Conservation (phyloP, 352 stramenopile genomes). For the Saprolegnia diclina region DNA sequence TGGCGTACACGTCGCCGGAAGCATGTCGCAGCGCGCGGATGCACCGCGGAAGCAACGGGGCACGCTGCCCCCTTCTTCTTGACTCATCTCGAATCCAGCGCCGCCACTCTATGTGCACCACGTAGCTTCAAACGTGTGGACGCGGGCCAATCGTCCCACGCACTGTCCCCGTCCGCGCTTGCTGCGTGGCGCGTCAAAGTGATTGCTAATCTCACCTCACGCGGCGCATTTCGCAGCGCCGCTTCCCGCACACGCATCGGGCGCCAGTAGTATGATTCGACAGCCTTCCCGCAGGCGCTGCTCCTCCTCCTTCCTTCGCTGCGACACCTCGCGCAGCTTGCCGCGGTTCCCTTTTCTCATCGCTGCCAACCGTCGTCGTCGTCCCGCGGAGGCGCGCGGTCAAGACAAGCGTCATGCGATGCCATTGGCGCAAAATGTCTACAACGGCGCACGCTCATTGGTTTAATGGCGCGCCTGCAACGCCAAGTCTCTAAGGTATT, state of each 20-base stretch:
- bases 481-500: too few relatives aligned
- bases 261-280: too few relatives aligned
- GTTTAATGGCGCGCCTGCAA: background rate
- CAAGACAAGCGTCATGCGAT: background rate
- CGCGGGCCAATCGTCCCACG: background rate
- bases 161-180: background rate
- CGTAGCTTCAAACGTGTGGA: background rate
- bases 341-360: background rate
- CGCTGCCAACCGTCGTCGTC: background rate
- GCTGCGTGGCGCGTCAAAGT: too few relatives aligned
- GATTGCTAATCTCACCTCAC: background rate
- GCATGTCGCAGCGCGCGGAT: background rate
- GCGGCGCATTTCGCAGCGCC: background rate
- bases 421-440: background rate
- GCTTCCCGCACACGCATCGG: too few relatives aligned
- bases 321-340: background rate
- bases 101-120: background rate
- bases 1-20: background rate
- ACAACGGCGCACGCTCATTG: background rate
- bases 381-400: too few relatives aligned
- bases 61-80: background rate
- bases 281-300: background rate
- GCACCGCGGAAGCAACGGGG: background rate
- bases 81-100: background rate
- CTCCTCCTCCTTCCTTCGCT: background rate